Evolutionary conservation across 2,329 filamentous ascomycete species (phyloP).

Genomic region (Phoma sp.): DNA sequence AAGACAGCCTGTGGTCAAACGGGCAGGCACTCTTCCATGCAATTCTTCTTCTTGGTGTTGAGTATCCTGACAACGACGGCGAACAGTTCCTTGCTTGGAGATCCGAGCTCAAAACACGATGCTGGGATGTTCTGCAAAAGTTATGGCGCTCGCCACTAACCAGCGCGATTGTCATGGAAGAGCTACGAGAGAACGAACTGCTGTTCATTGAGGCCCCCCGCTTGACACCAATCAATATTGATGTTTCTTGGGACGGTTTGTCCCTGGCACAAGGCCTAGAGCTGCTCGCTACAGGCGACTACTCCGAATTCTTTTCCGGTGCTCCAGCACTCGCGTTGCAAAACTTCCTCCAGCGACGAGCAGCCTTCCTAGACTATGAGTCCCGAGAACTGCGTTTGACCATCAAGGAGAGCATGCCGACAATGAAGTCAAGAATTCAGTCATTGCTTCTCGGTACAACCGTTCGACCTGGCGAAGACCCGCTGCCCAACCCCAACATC

Average conservation of each 20-base stretch:
- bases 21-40: constrained; percentile 83
- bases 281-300: constrained; percentile 24
- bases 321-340: constrained; percentile 73
- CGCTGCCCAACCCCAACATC: constrained; percentile 74
- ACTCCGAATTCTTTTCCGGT: constrained; percentile 71
- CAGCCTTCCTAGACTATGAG: constrained; percentile 83
- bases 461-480: constrained; percentile 69
- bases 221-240: constrained; percentile 73
- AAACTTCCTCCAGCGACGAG: constrained; percentile 79
- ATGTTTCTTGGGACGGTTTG: constrained; percentile 76
- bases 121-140: constrained; percentile 71
- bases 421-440: constrained; percentile 55
- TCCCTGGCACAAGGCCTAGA: constrained; percentile 58
- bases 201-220: constrained; percentile 78
- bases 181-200: constrained; percentile 81
- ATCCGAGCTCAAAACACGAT: constrained; percentile 52
- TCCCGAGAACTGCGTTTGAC: constrained; percentile 83
- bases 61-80: constrained; percentile 69
- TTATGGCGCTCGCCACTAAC: constrained; percentile 88
- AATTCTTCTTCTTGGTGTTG: constrained; percentile 74
- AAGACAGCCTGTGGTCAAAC: constrained; percentile 73
- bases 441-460: constrained; percentile 79
- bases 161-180: constrained; percentile 73
- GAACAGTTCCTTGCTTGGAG: constrained; percentile 51
- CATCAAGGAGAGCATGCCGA: constrained; percentile 71